Evolutionary conservation across 148 eudicot genomes (phyloP).

Genomic region (Simmondsia chinensis): DNA sequence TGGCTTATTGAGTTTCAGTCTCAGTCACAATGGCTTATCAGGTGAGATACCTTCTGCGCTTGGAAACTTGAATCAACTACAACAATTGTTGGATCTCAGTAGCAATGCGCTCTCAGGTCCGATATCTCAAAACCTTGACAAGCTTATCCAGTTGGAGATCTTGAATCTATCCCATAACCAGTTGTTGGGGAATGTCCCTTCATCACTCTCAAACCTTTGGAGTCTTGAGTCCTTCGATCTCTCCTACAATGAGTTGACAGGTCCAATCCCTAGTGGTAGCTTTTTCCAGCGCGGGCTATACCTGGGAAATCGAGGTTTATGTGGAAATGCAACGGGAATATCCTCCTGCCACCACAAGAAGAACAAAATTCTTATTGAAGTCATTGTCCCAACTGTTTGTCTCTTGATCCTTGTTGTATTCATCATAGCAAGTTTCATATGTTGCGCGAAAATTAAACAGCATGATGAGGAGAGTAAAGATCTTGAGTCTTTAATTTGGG

Average conservation of each 20-base stretch:
- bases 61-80: conserved; percentile 12
- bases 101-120: conserved; percentile 12
- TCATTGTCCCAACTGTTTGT: no score
- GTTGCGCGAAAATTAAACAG: no score
- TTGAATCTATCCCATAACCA: conserved; percentile 23
- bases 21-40: conserved; percentile 18
- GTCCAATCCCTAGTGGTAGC: conserved; percentile 14
- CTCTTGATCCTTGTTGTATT: no score
- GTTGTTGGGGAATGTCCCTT: conserved; percentile 11
- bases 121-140: conserved; percentile 19
- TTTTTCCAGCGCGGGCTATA: conserved; percentile 5
- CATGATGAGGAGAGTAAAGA: no score
- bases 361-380: no score
- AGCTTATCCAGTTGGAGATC: conserved; percentile 14
- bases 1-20: conserved; percentile 7
- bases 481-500: no score
- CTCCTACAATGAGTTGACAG: conserved; percentile 21
- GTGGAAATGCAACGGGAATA: conserved; percentile 9
- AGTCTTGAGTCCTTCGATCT: conserved; percentile 19
- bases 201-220: conserved; percentile 1
- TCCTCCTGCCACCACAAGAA: no score
- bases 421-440: no score
- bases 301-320: conserved; percentile 9
- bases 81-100: conserved; percentile 6
- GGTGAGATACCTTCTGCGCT: conserved; percentile 17